Percentiles rank a stretch among this genome's conserved stretches.
Evolutionary conservation across 305 asterid genomes (phyloP).

Genomic region (Solanum hybrid): DNA sequence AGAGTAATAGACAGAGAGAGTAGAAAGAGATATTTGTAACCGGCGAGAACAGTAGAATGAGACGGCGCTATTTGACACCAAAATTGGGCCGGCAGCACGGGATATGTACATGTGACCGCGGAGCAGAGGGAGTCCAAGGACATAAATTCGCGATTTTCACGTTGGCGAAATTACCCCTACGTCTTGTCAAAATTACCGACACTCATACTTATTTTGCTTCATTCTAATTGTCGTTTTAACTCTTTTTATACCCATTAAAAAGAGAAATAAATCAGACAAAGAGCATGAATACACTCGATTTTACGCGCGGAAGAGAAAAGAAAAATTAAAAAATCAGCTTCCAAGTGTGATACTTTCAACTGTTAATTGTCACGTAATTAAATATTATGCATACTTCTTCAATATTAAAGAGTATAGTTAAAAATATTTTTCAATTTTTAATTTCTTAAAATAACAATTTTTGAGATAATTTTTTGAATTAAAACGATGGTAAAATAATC

Average conservation of each 20-base stretch:
- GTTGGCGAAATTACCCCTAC: conserved; percentile 23
- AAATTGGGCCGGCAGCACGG: conserved; percentile 44
- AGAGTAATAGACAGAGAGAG: not conserved
- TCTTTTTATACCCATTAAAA: not conserved
- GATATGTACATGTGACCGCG: conserved; percentile 29
- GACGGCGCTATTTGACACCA: conserved; percentile 34
- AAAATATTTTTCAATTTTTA: not conserved
- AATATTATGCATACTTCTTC: not conserved
- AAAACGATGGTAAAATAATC: not conserved
- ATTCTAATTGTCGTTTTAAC: not conserved
- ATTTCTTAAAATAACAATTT: not conserved
- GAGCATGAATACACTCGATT: not conserved
- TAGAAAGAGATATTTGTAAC: conserved; percentile 22
- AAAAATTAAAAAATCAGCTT: not conserved
- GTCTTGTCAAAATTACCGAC: not conserved
- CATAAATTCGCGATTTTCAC: not conserved
- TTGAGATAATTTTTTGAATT: not conserved
- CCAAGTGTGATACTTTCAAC: not conserved
- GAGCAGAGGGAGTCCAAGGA: conserved; percentile 9
- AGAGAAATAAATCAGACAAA: not conserved
- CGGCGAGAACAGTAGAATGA: conserved; percentile 27
- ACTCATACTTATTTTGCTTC: rapidly evolving
- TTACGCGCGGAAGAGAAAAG: not conserved
- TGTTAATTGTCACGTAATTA: not conserved
- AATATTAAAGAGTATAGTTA: not conserved